These are phyloP conservation scores for Styphnolobium japonicum DNA, from an alignment of 306 rosid species.

Conservation along the genomic window DNA sequence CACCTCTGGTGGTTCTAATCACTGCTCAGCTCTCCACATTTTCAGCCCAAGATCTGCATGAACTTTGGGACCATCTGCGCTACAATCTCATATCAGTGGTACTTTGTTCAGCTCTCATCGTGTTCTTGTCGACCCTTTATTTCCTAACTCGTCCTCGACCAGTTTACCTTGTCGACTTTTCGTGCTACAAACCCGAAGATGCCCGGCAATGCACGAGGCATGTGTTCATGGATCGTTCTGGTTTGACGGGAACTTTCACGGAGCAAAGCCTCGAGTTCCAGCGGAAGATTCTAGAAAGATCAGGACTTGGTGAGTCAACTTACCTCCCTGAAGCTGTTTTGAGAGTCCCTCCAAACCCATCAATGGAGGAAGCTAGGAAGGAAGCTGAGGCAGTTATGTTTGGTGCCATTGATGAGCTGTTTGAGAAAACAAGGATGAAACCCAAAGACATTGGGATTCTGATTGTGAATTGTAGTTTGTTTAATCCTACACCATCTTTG, in stretches of 20 bases:
- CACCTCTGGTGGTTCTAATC: conserved; percentile 36
- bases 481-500: conserved; percentile 63
- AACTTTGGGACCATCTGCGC: conserved; percentile 51
- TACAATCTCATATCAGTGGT: conserved; percentile 47
- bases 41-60: conserved; percentile 41
- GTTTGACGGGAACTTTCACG: conserved; percentile 40
- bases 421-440: conserved; percentile 45
- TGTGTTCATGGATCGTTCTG: conserved; percentile 48
- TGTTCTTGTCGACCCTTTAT: conserved; percentile 49
- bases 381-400: conserved; percentile 62
- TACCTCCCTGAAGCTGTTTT: conserved; percentile 61
- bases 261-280: conserved; percentile 51
- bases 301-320: conserved; percentile 64
- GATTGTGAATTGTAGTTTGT: conserved; percentile 66
- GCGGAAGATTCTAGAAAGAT: conserved; percentile 54
- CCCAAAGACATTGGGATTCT: conserved; percentile 60
- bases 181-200: conserved; percentile 61
- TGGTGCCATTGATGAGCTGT: conserved; percentile 58
- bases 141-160: conserved; percentile 48
- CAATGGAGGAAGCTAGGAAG: conserved; percentile 58
- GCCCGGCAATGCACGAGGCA: conserved; percentile 53
- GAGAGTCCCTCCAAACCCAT: conserved; percentile 56
- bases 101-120: conserved; percentile 43
- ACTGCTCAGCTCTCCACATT: conserved; percentile 47
- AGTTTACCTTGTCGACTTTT: conserved; percentile 57